Evolutionary conservation across 2,329 filamentous ascomycete species (phyloP).

Genomic region (Metarhizium humberi): DNA sequence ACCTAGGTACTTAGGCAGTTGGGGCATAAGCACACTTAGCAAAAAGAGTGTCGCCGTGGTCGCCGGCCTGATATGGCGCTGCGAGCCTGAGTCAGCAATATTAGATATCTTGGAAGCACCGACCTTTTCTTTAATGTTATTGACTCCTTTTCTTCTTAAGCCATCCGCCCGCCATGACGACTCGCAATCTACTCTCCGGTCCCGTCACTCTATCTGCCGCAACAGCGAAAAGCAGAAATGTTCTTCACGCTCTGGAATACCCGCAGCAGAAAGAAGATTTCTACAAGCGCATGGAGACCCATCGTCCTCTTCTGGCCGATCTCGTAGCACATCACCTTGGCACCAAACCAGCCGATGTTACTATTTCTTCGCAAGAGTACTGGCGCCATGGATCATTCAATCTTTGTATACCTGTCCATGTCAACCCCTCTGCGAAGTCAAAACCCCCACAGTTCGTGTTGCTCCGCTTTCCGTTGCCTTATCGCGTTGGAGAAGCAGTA

Average conservation of each 20-base stretch:
- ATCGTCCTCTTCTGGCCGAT: neutral
- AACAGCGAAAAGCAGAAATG: slow-evolving; percentile 3
- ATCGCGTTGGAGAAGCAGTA: slow-evolving; percentile 24
- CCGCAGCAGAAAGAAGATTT: slow-evolving; percentile 6
- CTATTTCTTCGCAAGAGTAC: slow-evolving; percentile 8
- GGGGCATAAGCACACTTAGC: no score
- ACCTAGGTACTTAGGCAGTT: no score
- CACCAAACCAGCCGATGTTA: slow-evolving; percentile 2
- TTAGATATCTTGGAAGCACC: neutral
- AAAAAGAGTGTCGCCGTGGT: no score
- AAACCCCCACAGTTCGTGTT: slow-evolving; percentile 4
- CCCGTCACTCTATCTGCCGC: slow-evolving; percentile 9
- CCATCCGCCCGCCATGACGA: slow-evolving; percentile 8
- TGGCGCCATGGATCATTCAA: slow-evolving; percentile 22
- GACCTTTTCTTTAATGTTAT: neutral
- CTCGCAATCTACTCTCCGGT: slow-evolving; percentile 10
- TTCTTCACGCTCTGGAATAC: slow-evolving; percentile 9
- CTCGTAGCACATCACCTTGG: slow-evolving; percentile 6
- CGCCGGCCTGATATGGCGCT: neutral
- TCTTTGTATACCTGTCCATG: slow-evolving; percentile 18
- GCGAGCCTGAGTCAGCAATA: neutral
- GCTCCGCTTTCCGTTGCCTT: slow-evolving; percentile 19
- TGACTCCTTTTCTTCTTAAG: neutral
- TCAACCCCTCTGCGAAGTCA: neutral
- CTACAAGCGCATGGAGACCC: slow-evolving; percentile 7